These are phyloP conservation scores for Xanthoceras sorbifolium DNA, from an alignment of 345 rosid species.

Conservation along the genomic window DNA sequence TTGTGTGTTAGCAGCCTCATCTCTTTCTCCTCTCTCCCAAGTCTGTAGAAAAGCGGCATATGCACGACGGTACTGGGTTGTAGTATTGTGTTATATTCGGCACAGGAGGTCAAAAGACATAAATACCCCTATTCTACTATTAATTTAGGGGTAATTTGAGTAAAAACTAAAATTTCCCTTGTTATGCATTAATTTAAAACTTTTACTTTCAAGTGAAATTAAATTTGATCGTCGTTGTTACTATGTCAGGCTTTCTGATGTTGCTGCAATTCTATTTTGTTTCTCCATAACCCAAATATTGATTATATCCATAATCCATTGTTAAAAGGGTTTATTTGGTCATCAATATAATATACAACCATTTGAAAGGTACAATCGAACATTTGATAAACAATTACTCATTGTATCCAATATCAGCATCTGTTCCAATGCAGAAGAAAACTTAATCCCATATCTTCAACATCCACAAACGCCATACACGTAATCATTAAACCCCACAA, in stretches of 20 bases:
- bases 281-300: too few relatives aligned
- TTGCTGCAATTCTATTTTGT: too few relatives aligned
- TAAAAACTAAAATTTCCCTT: too few relatives aligned
- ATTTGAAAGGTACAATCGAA: too few relatives aligned
- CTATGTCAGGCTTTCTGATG: too few relatives aligned
- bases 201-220: too few relatives aligned
- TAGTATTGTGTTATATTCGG: background rate
- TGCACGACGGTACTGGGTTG: background rate
- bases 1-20: constrained; percentile 91
- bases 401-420: background rate
- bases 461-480: background rate
- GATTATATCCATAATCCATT: too few relatives aligned
- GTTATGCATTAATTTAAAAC: too few relatives aligned
- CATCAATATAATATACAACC: too few relatives aligned
- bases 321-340: too few relatives aligned
- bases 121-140: background rate
- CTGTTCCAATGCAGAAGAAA: background rate
- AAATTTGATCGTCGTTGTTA: too few relatives aligned
- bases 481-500: background rate
- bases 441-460: background rate
- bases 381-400: background rate
- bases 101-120: background rate
- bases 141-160: background rate
- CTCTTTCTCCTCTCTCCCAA: background rate
- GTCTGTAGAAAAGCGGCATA: background rate